These are phyloP conservation scores for Colletotrichum tropicale DNA, from an alignment of 2,329 filamentous ascomycete genomes.

Conservation along the genomic window DNA sequence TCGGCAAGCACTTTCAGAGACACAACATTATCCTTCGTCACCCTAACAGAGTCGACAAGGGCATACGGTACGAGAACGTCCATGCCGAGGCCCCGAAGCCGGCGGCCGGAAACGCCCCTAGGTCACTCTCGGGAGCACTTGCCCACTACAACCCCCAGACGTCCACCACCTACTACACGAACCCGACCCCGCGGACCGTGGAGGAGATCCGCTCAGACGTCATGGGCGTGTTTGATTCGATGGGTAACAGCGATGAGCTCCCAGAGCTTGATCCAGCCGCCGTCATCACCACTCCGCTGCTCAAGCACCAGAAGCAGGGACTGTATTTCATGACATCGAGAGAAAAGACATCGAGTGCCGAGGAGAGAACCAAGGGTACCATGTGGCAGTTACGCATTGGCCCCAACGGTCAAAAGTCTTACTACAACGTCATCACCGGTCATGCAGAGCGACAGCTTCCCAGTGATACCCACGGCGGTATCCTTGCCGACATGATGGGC, in stretches of 20 bases:
- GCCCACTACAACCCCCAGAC: conserved; percentile 12
- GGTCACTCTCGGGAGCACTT: conserved; percentile 21
- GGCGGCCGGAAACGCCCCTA: conserved; percentile 31
- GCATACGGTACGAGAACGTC: conserved; percentile 78
- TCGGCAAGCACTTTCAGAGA: conserved; percentile 72
- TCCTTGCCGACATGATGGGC: conserved; percentile 87
- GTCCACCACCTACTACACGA: conserved; percentile 22
- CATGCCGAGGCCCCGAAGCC: conserved; percentile 59
- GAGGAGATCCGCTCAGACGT: conserved; percentile 90
- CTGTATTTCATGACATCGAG: conserved; percentile 84
- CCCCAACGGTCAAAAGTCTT: conserved; percentile 60
- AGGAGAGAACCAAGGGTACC: conserved; percentile 69
- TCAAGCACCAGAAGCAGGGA: conserved; percentile 89
- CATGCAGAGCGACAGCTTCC: conserved; percentile 65
- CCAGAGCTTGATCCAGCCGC: conserved; percentile 72
- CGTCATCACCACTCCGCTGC: conserved; percentile 69
- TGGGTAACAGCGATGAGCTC: conserved; percentile 77
- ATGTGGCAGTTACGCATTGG: conserved; percentile 74
- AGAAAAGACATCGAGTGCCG: conserved; percentile 65
- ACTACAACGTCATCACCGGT: conserved; percentile 86
- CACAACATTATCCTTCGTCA: conserved; percentile 68
- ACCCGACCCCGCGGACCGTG: conserved; percentile 62
- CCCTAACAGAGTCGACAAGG: conserved; percentile 58
- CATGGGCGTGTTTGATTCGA: conserved; percentile 84
- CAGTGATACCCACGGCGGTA: conserved; percentile 72